Conservation (phyloP, 805 yeast species). For the Phaffomyces antillensis region DNA sequence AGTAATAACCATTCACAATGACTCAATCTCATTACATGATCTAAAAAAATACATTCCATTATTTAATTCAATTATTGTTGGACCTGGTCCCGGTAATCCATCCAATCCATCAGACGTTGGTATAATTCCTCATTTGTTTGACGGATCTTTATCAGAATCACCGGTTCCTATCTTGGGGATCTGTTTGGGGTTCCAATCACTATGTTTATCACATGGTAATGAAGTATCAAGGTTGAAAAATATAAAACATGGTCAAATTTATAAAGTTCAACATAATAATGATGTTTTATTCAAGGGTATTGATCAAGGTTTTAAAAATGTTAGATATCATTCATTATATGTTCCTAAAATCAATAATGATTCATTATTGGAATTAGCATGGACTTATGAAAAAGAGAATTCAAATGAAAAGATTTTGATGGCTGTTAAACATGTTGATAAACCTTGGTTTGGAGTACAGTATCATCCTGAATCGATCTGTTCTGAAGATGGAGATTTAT, state of each 20-base stretch:
- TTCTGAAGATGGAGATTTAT: conserved; percentile 53
- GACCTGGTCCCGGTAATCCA: conserved; percentile 98
- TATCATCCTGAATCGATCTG: conserved; percentile 96
- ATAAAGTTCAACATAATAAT: conserved; percentile 26
- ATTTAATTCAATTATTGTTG: conserved; percentile 75
- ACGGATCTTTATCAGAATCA: conserved; percentile 19
- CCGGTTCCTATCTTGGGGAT: conserved; percentile 76
- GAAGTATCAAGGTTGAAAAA: conserved; percentile 42
- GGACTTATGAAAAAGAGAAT: conserved; percentile 31
- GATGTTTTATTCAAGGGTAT: conserved; percentile 35
- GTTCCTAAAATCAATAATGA: conserved; percentile 27
- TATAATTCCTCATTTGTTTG: conserved; percentile 52
- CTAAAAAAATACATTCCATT: conserved; percentile 37
- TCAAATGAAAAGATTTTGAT: conserved; percentile 43
- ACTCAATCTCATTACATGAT: conserved; percentile 27
- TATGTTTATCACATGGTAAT: conserved; percentile 60
- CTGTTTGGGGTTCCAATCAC: conserved; percentile 86
- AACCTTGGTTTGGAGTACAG: conserved; percentile 89
- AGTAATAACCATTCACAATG: conserved; percentile 32
- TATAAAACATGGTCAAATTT: conserved; percentile 84
- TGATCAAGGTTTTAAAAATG: conserved; percentile 50
- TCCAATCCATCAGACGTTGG: conserved; percentile 58
- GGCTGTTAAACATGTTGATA: conserved; percentile 61
- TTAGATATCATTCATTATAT: conserved; percentile 83
- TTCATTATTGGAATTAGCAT: conserved; percentile 52